These are phyloP conservation scores for Nigrospora oryzae DNA, from an alignment of 2,329 filamentous ascomycete genomes.

Conservation along the genomic window DNA sequence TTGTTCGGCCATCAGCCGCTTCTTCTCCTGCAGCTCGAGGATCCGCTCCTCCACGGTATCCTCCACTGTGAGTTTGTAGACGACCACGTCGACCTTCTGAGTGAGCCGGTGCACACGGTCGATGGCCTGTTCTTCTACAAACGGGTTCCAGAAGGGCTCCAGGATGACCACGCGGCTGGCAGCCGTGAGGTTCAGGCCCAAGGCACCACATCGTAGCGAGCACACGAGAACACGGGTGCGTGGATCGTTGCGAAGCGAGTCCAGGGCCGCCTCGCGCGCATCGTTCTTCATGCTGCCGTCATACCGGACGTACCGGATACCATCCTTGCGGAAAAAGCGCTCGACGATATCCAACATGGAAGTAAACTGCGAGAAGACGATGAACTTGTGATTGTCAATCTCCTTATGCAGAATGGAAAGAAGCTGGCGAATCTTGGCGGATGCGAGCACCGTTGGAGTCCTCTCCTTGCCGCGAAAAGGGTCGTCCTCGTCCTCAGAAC, in stretches of 20 bases:
- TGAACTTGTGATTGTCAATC: constrained; percentile 81
- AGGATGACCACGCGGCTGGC: constrained; percentile 90
- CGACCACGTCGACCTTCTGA: constrained; percentile 86
- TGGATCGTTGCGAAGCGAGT: constrained; percentile 65
- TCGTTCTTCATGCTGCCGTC: constrained; percentile 95
- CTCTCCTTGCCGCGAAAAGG: constrained; percentile 25
- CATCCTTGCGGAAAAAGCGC: constrained; percentile 71
- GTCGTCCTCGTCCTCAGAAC: constrained; percentile 29
- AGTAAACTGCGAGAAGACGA: constrained; percentile 97
- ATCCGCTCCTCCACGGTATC: constrained; percentile 90
- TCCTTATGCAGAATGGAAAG: constrained; percentile 75
- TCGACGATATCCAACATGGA: constrained; percentile 96
- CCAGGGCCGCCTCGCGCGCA: constrained; percentile 76
- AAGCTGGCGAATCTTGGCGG: constrained; percentile 86
- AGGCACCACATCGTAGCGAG: constrained; percentile 84
- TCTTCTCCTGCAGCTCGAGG: constrained; percentile 87
- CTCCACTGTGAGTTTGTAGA: constrained; percentile 87
- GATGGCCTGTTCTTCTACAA: constrained; percentile 97
- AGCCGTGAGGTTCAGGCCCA: constrained; percentile 90
- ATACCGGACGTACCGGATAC: constrained; percentile 78
- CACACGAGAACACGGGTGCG: constrained; percentile 79
- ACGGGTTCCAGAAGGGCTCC: constrained; percentile 99
- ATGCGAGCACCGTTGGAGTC: constrained; percentile 51
- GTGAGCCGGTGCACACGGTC: constrained; percentile 98
- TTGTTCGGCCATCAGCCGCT: constrained; percentile 82